Evolutionary conservation across 169 alveolate genomes (phyloP), one percentile per base, ranked within the genome.

Genomic region (Ichthyophthirius multifiliis): DNA sequence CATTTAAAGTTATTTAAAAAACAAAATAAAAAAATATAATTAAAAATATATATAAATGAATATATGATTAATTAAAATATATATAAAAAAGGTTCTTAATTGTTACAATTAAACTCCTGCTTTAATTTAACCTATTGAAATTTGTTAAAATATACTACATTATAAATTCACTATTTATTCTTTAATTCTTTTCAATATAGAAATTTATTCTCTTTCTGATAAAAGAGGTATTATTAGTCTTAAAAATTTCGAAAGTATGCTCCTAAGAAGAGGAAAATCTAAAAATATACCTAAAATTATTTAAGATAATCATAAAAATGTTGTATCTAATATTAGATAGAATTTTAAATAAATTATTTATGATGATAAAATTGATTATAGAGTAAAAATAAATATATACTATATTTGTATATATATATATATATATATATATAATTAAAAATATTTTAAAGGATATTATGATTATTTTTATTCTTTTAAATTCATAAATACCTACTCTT

Each of bases 211-310:
- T 20, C 10, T 67, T 2, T 67, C 39, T 20, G 77, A 67, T 20
- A 39, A 34, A 16, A 20, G 63, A 34, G 63, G 30, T n/a, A 67
- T 34, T 5, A 37, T 67, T 5, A 67, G 30, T 67, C 23, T 23
- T 9, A 37, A 37, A 34, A 18, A 27, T 18, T 67, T 67, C 41
- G 35, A 37, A 13, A 37, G 41, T 37, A 23, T 37, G 7, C 18
- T 67, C 39, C 13, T 37, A 15, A 67, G 77, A 67, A 34, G 77
- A 37, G 41, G 41, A 39, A 67, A 67, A 34, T 41, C 77, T 10
- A 18, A 35, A 10, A 34, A 55, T 10, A 10, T 55, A 1, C 71
- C 71, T 0, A 55, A 55, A 55, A 27, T 55, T 23, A 55, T 55
- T 15, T 27, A 55, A 7, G 4, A 55, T 27, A 12, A 27, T 18